Evolutionary conservation across 345 rosid genomes (phyloP), one percentile per base, ranked within the genome.

Genomic region (Murraya paniculata): DNA sequence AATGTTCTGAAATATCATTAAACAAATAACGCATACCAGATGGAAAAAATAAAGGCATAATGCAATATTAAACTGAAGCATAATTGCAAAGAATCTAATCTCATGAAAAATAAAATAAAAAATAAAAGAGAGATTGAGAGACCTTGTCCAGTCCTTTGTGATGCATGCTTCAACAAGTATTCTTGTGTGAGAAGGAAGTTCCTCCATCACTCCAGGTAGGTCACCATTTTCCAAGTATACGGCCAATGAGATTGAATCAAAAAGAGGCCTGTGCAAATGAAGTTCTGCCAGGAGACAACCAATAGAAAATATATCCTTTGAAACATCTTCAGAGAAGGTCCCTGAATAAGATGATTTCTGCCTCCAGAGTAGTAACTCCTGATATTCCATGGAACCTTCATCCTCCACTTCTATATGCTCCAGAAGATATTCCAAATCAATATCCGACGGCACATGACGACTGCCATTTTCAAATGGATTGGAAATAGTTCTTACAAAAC

Each of bases 281-380:
- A 93, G 94, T 82, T 94, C 98, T 67, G 97, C 97, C 72, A 94
- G 72, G 82, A 94, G 80, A 85, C 97, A 91, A 77, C 97, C 98
- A 60, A 93, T 39, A 73, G 97, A 89, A 86, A 94, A 94, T 79
- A 94, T 87, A 81, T 94, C 98, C 79, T 81, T 82, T 25, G 91
- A 90, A 82, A 80, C 72, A 74, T 80, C 88, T 80, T 84, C 77
- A 27, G 88, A 86, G 56, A 55, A 77, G 68, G 55, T 74, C 82
- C 80, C 83, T 55, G 77, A 80, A 71, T 36, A 73, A 76, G 80
- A 81, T 77, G 83, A 71, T 66, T 91, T 88, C 80, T 90, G 84
- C 88, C 84, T 87, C 98, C 98, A 91, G 38, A 86, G 89, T 74
- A 91, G 77, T 71, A 91, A 81, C 74, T 91, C 91, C 74, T 90